phyloP scores from a whole-genome alignment of 73 alveolate species.

The Breviolum minutum region DNA sequence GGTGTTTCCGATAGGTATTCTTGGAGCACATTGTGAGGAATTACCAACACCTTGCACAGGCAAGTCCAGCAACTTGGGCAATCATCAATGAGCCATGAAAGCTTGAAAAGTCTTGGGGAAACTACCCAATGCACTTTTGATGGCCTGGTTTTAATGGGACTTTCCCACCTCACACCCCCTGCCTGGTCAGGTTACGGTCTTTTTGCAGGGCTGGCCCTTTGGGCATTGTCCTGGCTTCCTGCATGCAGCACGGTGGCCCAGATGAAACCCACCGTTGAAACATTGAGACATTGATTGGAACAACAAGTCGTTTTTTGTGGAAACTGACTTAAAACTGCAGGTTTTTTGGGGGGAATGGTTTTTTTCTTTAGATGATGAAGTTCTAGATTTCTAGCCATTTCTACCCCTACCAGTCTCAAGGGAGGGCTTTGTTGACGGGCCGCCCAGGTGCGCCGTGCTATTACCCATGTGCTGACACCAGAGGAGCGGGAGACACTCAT shows the following conservation, averaged over 20 bases:
- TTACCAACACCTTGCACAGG: conserved; percentile 45
- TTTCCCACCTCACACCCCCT: neutral
- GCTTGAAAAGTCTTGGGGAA: no score
- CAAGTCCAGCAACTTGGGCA: no score
- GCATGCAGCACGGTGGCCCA: neutral
- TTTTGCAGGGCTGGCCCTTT: conserved; percentile 89
- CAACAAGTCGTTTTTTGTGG: neutral
- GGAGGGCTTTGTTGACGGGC: no score
- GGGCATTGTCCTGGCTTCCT: conserved; percentile 89
- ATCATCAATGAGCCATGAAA: no score
- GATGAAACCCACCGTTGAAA: neutral
- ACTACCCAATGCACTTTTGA: no score
- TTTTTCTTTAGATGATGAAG: no score
- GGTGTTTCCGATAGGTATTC: conserved; percentile 4
- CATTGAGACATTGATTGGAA: neutral
- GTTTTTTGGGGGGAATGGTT: no score
- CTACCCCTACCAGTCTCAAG: neutral
- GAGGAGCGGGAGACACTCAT: conserved; percentile 3
- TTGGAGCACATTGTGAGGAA: conserved; percentile 46
- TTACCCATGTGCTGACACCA: neutral
- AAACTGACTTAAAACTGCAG: neutral
- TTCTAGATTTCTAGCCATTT: neutral
- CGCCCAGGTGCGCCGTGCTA: conserved; percentile 24
- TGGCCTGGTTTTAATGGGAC: no score
- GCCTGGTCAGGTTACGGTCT: conserved; percentile 26